Percentiles rank a stretch among this genome's conserved stretches.
These are phyloP conservation scores for Pseudogymnoascus sp. DNA, from an alignment of 2,329 filamentous ascomycete species.

Conservation along the genomic window DNA sequence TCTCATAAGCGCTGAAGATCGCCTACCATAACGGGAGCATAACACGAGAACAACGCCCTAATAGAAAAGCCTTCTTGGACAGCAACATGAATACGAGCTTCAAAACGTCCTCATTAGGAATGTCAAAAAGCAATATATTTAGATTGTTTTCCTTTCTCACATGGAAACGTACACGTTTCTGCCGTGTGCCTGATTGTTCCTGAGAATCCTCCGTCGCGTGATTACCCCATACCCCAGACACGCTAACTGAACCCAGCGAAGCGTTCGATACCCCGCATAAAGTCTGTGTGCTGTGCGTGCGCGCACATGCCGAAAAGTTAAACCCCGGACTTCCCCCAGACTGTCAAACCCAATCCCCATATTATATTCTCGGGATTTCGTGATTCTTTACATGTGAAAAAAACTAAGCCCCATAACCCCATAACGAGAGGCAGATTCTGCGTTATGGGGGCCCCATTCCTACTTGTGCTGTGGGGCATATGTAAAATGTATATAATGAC, in stretches of 20 bases:
- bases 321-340: not conserved
- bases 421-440: not conserved
- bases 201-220: not conserved
- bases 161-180: not conserved
- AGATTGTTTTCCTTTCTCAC: not conserved
- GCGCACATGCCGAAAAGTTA: slow-evolving; percentile 4
- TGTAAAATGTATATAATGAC: not conserved
- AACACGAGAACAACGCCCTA: not conserved
- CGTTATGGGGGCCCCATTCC: not conserved
- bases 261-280: not conserved
- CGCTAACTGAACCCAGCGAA: not conserved
- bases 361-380: not conserved
- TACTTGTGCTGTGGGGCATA: not conserved
- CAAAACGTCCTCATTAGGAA: not conserved
- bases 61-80: not conserved
- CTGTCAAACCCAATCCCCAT: slow-evolving; percentile 1
- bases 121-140: not conserved
- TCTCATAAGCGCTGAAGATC: not conserved
- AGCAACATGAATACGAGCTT: not conserved
- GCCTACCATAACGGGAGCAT: not conserved
- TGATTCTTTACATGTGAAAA: not conserved
- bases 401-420: not conserved
- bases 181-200: not conserved
- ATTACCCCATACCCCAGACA: slow-evolving; percentile 2
- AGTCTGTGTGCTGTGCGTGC: not conserved